Evolutionary conservation across 805 yeast species (phyloP), one percentile per base, ranked within the genome.

Genomic region (Yarrowia porcina): DNA sequence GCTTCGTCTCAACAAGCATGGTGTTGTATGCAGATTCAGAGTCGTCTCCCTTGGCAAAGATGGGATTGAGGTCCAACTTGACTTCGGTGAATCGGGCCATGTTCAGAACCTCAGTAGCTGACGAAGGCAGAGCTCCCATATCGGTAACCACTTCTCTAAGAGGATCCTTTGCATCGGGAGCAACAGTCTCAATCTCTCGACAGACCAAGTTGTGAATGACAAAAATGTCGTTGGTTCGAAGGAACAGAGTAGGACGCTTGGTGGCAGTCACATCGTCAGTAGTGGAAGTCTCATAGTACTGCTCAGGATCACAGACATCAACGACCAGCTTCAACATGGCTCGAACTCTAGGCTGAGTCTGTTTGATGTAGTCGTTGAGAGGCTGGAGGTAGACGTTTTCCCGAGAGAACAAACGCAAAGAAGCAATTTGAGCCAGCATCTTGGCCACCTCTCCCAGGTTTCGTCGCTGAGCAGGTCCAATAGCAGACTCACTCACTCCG

Each of bases 351-450:
- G 78, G 84, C 7, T 76, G 74, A 9, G 84, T 79, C 13, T 81
- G 75, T 59, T 76, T 78, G 44, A 90, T 80, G 69, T 83, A 89
- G 45, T 88, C 92, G 71, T 89, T 89, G 70, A 90, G 77, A 0
- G 96, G 96, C 70, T 88, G 91, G 67, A 90, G 74, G 71, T 84
- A 90, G 52, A 86, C 82, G 67, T 88, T 85, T 28, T 80, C 80
- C 0, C 74, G 67, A 13, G 81, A 82, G 74, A 90, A 90, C 1
- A 89, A 83, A 65, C 81, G 79, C 85, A 90, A 84, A 4, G 84
- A 73, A 21, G 88, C 85, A 36, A 88, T 72, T 72, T 89, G 96
- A 32, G 81, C 76, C 59, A 90, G 69, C 11, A 88, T 82, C 63
- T 84, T 80, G 32, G 84, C 75, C 50, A 89, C 76, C 61, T 82